A percentile compares a stretch with the other conserved stretches of the same genome.
Conservation (phyloP, 176 grass and related monocot genomes). For the Oropetium thomaeum region DNA sequence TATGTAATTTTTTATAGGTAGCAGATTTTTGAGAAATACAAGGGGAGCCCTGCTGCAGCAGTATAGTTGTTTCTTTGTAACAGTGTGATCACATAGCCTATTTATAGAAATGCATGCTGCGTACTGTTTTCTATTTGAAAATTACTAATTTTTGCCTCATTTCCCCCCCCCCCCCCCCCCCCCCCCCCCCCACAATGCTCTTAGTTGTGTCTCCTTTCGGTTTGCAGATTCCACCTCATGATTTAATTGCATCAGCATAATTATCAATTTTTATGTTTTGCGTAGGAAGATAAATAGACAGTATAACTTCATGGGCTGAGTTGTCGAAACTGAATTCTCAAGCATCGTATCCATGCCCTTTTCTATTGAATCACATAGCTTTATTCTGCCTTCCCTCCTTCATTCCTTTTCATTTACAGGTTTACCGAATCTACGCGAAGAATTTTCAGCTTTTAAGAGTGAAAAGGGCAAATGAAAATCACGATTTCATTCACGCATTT, state of each 20-base stretch:
- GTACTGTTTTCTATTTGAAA: neutral
- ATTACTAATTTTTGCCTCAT: neutral
- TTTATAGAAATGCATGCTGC: too few relatives aligned
- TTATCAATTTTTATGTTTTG: neutral
- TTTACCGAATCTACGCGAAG: neutral
- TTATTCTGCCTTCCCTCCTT: neutral
- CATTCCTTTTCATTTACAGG: neutral
- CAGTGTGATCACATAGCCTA: too few relatives aligned
- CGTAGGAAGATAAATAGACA: neutral
- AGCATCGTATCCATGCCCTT: neutral
- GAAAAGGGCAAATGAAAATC: neutral
- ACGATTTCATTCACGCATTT: neutral
- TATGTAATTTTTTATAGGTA: neutral
- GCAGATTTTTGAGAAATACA: too few relatives aligned
- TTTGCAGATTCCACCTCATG: neutral
- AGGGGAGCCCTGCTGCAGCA: too few relatives aligned
- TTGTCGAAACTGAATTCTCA: constrained; percentile 17
- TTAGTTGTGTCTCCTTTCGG: neutral
- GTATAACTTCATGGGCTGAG: neutral
- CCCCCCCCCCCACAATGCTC: too few relatives aligned
- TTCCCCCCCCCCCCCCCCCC: too few relatives aligned
- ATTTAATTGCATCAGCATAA: neutral
- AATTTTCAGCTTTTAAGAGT: neutral
- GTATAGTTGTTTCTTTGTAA: too few relatives aligned
- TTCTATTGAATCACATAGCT: constrained; percentile 16